Evolutionary conservation across 192 early-diverging fungal genomes (phyloP), one percentile per base, ranked within the genome.

Genomic region (Coemansia sp.): DNA sequence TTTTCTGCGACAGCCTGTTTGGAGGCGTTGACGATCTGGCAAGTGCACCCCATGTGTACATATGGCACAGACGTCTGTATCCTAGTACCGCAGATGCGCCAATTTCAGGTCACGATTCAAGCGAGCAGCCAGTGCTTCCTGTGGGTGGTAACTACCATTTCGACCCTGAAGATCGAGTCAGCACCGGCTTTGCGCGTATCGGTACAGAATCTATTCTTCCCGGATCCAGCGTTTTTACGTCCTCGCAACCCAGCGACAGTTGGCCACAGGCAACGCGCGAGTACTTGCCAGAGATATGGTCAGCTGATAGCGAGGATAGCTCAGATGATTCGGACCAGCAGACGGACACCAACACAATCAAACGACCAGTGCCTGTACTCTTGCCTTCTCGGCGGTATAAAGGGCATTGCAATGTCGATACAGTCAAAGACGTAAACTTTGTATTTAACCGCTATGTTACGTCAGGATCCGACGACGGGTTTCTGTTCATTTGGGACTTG

Each of bases 391-490:
- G 60, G 47, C 50, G 55, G 12, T 82, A 71, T 40, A 47, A 9
- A 16, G 67, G 73, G 0, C 66, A 77, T 35, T 73, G 69, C 46
- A 77, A 68, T 53, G 49, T 69, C 5, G 67, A 83, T 64, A 89
- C 87, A 6, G 60, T 87, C 46, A 92, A 92, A 59, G 89, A 90
- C 50, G 88, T 88, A 30, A 87, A 85, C 60, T 91, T 89, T 70
- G 69, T 84, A 0, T 82, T 86, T 38, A 85, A 84, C 56, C 80
- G 81, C 45, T 89, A 86, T 48, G 70, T 93, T 16, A 82, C 87
- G 55, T 91, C 88, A 7, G 91, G 91, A 1, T 88, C 86, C 4
- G 91, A 93, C 58, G 91, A 90, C 64, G 88, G 91, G 18, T 65
- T 73, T 10, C 54, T 87, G 4, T 88, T 85, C 60, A 56, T 91